phyloP scores from a whole-genome alignment of 2,329 filamentous ascomycete species.

The Diplocarpon mali region DNA sequence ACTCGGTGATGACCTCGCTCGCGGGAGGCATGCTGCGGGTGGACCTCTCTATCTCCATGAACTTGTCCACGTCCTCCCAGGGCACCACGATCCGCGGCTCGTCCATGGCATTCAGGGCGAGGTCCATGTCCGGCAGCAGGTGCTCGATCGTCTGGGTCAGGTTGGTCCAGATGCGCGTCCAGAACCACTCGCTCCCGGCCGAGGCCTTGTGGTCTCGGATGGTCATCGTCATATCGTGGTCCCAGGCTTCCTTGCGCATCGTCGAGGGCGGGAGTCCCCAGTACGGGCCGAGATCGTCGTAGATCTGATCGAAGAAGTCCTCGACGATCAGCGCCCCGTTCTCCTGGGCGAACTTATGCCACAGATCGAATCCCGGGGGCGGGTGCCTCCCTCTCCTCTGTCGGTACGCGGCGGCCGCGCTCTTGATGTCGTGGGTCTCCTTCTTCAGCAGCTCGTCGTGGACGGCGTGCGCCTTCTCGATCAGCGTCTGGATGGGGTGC shows the following conservation, averaged over 20 bases:
- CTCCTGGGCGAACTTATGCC: constrained; percentile 43
- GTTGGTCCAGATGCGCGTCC: constrained; percentile 31
- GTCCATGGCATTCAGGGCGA: constrained; percentile 54
- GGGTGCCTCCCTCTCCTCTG: constrained; percentile 46
- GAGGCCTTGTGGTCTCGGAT: constrained; percentile 42
- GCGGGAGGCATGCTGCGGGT: constrained; percentile 41
- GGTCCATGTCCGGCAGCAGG: constrained; percentile 51
- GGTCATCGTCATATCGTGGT: constrained; percentile 51
- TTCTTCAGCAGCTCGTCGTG: constrained; percentile 32
- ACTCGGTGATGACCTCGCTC: constrained; percentile 40
- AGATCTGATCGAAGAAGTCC: constrained; percentile 47
- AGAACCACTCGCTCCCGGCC: constrained; percentile 32
- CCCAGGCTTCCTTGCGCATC: constrained; percentile 38
- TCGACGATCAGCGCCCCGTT: constrained; percentile 45
- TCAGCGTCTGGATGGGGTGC: constrained; percentile 37
- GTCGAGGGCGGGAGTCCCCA: constrained; percentile 35
- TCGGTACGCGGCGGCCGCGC: constrained; percentile 42
- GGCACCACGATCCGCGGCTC: constrained; percentile 50
- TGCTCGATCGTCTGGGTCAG: constrained; percentile 33
- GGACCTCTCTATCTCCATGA: constrained; percentile 37
- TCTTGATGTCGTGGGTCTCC: constrained; percentile 32
- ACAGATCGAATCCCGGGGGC: constrained; percentile 50
- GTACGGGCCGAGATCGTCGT: constrained; percentile 39
- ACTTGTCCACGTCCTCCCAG: constrained; percentile 42
- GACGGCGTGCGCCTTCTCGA: constrained; percentile 30